Evolutionary conservation across 2,329 filamentous ascomycete genomes (phyloP).

Genomic region (Phialocephala sp.): DNA sequence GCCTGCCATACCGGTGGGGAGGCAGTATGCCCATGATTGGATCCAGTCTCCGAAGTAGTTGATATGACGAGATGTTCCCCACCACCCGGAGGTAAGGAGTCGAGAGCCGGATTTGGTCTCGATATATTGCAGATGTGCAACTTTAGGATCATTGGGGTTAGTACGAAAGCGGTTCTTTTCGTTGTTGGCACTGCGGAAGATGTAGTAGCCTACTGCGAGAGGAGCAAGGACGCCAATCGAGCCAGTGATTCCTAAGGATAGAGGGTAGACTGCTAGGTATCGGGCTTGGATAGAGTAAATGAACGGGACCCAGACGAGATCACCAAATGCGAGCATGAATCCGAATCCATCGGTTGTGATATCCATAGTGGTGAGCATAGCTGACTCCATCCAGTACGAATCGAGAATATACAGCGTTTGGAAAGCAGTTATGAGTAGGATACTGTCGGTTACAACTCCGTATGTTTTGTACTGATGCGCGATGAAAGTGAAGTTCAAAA

Average conservation of each 20-base stretch:
- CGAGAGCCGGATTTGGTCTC: conserved; percentile 82
- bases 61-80: conserved; percentile 89
- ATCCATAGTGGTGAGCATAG: conserved; percentile 92
- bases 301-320: conserved; percentile 92
- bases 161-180: conserved; percentile 95
- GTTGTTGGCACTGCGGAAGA: conserved; percentile 93
- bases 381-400: conserved; percentile 83
- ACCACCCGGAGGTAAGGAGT: conserved; percentile 87
- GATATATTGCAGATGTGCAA: conserved; percentile 84
- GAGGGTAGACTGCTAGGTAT: conserved; percentile 83
- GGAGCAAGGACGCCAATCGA: conserved; percentile 69
- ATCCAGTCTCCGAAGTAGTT: conserved; percentile 97
- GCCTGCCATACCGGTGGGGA: conserved; percentile 85
- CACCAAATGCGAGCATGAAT: conserved; percentile 92
- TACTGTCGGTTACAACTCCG: conserved; percentile 84
- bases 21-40: conserved; percentile 87
- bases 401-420: conserved; percentile 87
- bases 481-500: conserved; percentile 83
- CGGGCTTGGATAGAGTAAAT: conserved; percentile 83
- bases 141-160: conserved; percentile 78
- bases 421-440: conserved; percentile 76
- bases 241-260: conserved; percentile 74
- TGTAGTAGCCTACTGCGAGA: conserved; percentile 77
- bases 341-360: conserved; percentile 93
- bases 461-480: conserved; percentile 88